These are phyloP conservation scores for barrel medic (Medicago truncatula) DNA, from an alignment of 306 rosid genomes.

Conservation along the genomic window DNA sequence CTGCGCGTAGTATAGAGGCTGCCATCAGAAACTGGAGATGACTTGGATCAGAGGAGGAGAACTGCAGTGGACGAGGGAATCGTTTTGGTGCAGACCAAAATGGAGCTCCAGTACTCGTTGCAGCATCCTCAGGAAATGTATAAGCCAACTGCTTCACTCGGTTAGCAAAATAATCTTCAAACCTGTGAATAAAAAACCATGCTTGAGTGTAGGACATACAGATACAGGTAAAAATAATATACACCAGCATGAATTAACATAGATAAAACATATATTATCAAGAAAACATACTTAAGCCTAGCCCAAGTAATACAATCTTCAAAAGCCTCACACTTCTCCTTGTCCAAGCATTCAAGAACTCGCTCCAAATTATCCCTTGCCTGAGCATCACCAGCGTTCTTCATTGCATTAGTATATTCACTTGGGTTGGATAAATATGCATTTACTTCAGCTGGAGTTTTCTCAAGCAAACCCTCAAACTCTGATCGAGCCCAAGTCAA, in stretches of 20 bases:
- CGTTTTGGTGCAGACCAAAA: conserved; percentile 99
- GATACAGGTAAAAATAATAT: conserved; percentile 3
- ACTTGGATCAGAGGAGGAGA: conserved; percentile 72
- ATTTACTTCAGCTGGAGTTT: conserved; percentile 95
- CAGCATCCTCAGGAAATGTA: conserved; percentile 96
- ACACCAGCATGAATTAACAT: conserved; percentile 4
- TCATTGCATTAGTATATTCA: conserved; percentile 74
- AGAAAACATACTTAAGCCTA: conserved; percentile 71
- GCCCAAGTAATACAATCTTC: conserved; percentile 94
- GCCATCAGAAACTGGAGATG: conserved; percentile 85
- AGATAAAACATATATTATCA: not conserved
- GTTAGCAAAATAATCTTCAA: conserved; percentile 88
- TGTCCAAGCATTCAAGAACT: conserved; percentile 86
- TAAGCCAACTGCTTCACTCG: conserved; percentile 90
- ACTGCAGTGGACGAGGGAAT: conserved; percentile 85
- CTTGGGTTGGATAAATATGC: conserved; percentile 78
- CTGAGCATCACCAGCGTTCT: conserved; percentile 96
- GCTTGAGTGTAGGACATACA: not conserved
- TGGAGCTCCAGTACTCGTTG: conserved; percentile 90
- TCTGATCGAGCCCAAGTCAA: conserved; percentile 99
- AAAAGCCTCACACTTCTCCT: conserved; percentile 79
- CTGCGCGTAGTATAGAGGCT: conserved; percentile 82
- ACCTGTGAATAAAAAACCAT: conserved; percentile 56
- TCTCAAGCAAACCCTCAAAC: conserved; percentile 97
- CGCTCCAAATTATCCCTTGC: conserved; percentile 97